Evolutionary conservation across 192 early-diverging fungal genomes (phyloP), one percentile per base, ranked within the genome.

Genomic region (Chytriomyces confervae): DNA sequence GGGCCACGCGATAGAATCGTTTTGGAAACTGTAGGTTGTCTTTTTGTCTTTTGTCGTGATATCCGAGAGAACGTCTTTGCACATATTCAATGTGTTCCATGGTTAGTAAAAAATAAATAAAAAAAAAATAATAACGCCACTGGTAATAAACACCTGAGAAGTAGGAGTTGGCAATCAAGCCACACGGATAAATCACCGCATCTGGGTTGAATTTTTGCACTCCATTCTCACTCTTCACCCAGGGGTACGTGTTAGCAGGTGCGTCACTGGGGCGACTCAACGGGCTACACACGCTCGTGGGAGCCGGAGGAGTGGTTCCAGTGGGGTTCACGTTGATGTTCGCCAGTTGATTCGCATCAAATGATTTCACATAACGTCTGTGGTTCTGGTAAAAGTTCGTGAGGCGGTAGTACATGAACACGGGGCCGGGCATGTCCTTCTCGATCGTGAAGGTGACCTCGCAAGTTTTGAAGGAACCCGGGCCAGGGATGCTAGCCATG

Each of bases 311-410:
- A 13, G 63, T n/a, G 16, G 24, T 69, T 9, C 46, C 23, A 0
- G 20, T 69, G n/a, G 57, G 16, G 60, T 23, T 64, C 45, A 48
- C 50, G 29, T 64, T 64, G 9, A 66, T 50, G 36, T 76, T 72
- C 27, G 77, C 61, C 7, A 98, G 89, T 79, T 99, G 97, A 66
- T 91, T 89, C 44, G 89, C 81, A 79, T 93, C 91, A 78, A 94
- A 90, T 81, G 91, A 93, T 81, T 96, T 95, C 27, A 98, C 94
- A 78, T 99, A 99, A 66, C 92, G 90, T 51, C 98, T 91, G 76
- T 99, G 96, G 87, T 99, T 99, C 82, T 99, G 98, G 83, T 97
- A 99, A 84, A 99, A 99, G 83, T 97, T 96, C 46, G 96, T 96
- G 66, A 99, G 90, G 61, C 93, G 86, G 78, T 98, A 98, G 84